phyloP scores from a whole-genome alignment of 768 basidiomycete species.

The Floccularia luteovirens region DNA sequence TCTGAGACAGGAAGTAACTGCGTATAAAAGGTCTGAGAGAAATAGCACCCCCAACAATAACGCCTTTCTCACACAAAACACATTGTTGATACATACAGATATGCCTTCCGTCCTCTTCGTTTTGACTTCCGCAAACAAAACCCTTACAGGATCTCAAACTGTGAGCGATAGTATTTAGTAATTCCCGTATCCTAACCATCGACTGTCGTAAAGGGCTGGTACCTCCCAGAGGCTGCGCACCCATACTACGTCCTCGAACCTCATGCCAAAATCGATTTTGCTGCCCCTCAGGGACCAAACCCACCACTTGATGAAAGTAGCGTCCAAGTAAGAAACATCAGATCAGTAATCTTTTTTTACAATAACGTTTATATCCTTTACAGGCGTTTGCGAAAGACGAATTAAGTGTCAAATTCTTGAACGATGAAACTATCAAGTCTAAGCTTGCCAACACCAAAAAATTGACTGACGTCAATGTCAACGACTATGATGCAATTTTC shows the following conservation, averaged over 20 bases:
- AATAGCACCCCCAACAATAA: too few species aligned
- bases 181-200: not conserved
- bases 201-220: slow-evolving; percentile 50
- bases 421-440: slow-evolving; percentile 41
- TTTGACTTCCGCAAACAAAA: slow-evolving; percentile 60
- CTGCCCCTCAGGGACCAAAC: slow-evolving; percentile 55
- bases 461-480: slow-evolving; percentile 47
- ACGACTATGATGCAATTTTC: slow-evolving; percentile 68
- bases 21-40: too few species aligned
- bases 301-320: slow-evolving; percentile 61
- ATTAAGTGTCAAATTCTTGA: slow-evolving; percentile 47
- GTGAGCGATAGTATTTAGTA: slow-evolving; percentile 21
- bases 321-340: slow-evolving; percentile 30
- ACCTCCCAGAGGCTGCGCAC: slow-evolving; percentile 70
- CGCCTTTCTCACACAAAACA: too few species aligned
- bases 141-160: slow-evolving; percentile 40
- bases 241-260: slow-evolving; percentile 54
- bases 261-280: slow-evolving; percentile 49
- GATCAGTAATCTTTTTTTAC: not conserved
- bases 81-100: too few species aligned
- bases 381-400: slow-evolving; percentile 48
- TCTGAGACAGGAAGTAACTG: not conserved
- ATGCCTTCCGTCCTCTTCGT: slow-evolving; percentile 61
- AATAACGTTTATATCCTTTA: slow-evolving; percentile 3
- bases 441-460: slow-evolving; percentile 53